Conservation (phyloP, 805 yeast genomes). For the Yarrowia alimentaria region DNA sequence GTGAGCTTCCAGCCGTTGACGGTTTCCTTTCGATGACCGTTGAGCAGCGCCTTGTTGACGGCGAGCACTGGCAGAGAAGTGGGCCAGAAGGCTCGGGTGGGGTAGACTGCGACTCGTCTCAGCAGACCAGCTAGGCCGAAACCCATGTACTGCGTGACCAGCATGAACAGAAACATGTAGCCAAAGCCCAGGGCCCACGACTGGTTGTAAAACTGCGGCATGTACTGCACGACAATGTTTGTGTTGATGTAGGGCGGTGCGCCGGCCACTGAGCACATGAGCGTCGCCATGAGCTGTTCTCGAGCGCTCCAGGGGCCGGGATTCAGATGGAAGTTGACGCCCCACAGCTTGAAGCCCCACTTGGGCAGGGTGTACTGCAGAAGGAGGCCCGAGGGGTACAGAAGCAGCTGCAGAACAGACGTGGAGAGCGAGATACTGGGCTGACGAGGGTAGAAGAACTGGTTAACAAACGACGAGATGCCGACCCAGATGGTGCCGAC, state of each 20-base stretch:
- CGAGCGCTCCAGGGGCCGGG: slow-evolving; percentile 63
- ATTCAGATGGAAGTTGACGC: slow-evolving; percentile 43
- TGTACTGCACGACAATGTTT: slow-evolving; percentile 27
- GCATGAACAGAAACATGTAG: slow-evolving; percentile 48
- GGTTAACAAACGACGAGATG: slow-evolving; percentile 33
- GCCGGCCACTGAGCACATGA: slow-evolving; percentile 42
- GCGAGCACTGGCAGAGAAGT: slow-evolving; percentile 57
- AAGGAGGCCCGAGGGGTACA: slow-evolving; percentile 55
- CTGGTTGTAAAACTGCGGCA: slow-evolving; percentile 28
- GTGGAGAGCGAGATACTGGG: slow-evolving; percentile 52
- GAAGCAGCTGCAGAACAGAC: slow-evolving; percentile 54
- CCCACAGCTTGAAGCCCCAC: slow-evolving; percentile 39
- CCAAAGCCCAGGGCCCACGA: slow-evolving; percentile 31
- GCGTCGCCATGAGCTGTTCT: slow-evolving; percentile 60
- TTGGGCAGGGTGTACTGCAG: slow-evolving; percentile 32
- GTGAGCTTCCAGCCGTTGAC: slow-evolving; percentile 63
- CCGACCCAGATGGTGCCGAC: slow-evolving; percentile 39
- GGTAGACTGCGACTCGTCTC: slow-evolving; percentile 50
- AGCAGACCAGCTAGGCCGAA: slow-evolving; percentile 54
- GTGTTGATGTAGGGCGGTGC: slow-evolving; percentile 39
- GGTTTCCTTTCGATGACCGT: slow-evolving; percentile 43
- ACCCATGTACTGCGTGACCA: slow-evolving; percentile 53
- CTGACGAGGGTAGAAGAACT: slow-evolving; percentile 51
- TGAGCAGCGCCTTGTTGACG: slow-evolving; percentile 36
- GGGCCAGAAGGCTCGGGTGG: slow-evolving; percentile 48